Conservation (phyloP, 495 filamentous ascomycete genomes). For the Parmelia sp. region DNA sequence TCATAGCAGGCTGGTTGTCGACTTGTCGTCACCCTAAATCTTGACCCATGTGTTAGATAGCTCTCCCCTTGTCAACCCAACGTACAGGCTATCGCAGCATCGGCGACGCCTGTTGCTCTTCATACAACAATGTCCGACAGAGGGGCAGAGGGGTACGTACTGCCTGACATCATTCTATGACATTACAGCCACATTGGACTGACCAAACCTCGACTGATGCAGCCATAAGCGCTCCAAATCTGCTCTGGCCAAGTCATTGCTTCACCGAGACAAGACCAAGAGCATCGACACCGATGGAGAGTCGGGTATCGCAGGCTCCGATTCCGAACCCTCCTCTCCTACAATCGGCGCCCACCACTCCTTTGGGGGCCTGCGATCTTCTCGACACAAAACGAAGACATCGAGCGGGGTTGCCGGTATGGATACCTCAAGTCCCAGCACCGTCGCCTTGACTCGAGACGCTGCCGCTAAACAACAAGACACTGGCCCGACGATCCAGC, state of each 20-base stretch:
- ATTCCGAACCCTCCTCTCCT: slow-evolving; percentile 31
- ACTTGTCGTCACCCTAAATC: too few relatives aligned
- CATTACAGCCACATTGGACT: background rate
- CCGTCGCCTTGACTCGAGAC: slow-evolving; percentile 33
- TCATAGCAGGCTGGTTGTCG: too few relatives aligned
- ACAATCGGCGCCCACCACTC: slow-evolving; percentile 25
- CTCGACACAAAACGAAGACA: slow-evolving; percentile 23
- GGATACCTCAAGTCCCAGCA: slow-evolving; percentile 30
- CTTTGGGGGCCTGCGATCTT: slow-evolving; percentile 20
- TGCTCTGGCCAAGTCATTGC: slow-evolving; percentile 45
- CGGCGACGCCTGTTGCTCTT: background rate
- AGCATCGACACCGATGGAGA: slow-evolving; percentile 29
- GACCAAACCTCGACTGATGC: slow-evolving; percentile 8
- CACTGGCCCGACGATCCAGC: slow-evolving; percentile 64
- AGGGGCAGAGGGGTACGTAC: slow-evolving; percentile 17
- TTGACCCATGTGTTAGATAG: background rate
- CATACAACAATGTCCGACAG: slow-evolving; percentile 14
- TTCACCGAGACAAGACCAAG: slow-evolving; percentile 47
- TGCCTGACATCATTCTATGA: background rate
- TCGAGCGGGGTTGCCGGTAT: slow-evolving; percentile 14
- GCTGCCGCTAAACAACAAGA: slow-evolving; percentile 32
- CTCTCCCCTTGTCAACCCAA: background rate
- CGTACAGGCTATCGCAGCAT: background rate
- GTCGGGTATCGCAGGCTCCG: slow-evolving; percentile 21
- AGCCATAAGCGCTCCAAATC: slow-evolving; percentile 53